Evolutionary conservation across 2,329 filamentous ascomycete genomes (phyloP).

Genomic region (Lecanicillium sp.): DNA sequence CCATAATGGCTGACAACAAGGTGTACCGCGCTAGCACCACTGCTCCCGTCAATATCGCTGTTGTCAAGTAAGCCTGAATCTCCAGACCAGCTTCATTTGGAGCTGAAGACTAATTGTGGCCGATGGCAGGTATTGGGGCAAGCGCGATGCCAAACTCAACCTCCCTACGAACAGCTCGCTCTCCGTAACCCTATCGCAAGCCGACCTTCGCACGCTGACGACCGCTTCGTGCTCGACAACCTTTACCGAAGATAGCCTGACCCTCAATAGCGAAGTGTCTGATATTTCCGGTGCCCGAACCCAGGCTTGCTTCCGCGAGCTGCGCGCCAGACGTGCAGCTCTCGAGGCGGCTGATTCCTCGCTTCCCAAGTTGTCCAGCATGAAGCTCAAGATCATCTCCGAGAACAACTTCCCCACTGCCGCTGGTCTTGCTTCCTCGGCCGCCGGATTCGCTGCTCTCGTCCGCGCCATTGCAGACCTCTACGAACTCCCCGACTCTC

Average conservation of each 20-base stretch:
- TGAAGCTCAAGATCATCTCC: slow-evolving; percentile 78
- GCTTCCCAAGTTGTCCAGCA: slow-evolving; percentile 71
- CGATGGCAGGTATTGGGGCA: slow-evolving; percentile 71
- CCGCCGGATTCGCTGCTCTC: slow-evolving; percentile 60
- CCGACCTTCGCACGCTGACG: slow-evolving; percentile 88
- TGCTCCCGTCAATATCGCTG: slow-evolving; percentile 94
- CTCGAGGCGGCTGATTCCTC: slow-evolving; percentile 65
- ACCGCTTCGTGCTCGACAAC: slow-evolving; percentile 80
- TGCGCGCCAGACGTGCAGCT: slow-evolving; percentile 66
- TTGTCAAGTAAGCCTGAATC: slow-evolving; percentile 65
- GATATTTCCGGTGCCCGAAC: slow-evolving; percentile 83
- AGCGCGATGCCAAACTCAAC: slow-evolving; percentile 88
- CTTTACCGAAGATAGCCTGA: slow-evolving; percentile 64
- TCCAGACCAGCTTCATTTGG: too few relatives aligned
- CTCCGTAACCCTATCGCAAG: slow-evolving; percentile 90
- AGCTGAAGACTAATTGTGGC: background rate
- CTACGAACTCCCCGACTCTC: slow-evolving; percentile 74
- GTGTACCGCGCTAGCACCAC: slow-evolving; percentile 93
- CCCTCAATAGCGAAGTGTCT: slow-evolving; percentile 75
- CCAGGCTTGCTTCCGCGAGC: slow-evolving; percentile 86
- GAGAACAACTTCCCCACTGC: slow-evolving; percentile 99
- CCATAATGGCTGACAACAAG: slow-evolving; percentile 38
- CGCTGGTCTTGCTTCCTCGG: slow-evolving; percentile 72
- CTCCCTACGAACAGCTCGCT: slow-evolving; percentile 97
- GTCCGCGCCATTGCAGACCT: slow-evolving; percentile 86